phyloP scores from a whole-genome alignment of 768 basidiomycete species.

The Myochromella boudieri region DNA sequence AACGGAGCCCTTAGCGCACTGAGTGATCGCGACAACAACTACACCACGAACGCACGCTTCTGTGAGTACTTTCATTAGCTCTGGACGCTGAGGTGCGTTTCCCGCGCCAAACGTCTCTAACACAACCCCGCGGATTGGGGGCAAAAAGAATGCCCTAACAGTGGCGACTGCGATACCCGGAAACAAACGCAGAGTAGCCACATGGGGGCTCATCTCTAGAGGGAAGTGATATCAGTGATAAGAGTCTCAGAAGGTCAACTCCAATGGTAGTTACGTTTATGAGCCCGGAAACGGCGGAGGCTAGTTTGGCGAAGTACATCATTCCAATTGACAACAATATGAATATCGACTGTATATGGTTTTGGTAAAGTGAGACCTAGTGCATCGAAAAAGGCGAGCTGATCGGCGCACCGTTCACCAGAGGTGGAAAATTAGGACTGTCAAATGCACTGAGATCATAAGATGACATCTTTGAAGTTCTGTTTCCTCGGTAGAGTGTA shows the following conservation, averaged over 20 bases:
- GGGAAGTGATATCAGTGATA: slow-evolving; percentile 5
- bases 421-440: slow-evolving; percentile 80
- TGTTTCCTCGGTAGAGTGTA: slow-evolving; percentile 81
- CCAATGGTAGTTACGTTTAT: slow-evolving; percentile 55
- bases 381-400: neutral
- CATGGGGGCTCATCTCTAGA: slow-evolving; percentile 76
- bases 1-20: slow-evolving; percentile 86
- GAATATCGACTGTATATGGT: slow-evolving; percentile 69
- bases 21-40: slow-evolving; percentile 88
- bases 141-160: slow-evolving; percentile 71
- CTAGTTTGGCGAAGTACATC: slow-evolving; percentile 83
- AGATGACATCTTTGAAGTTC: slow-evolving; percentile 80
- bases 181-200: slow-evolving; percentile 82
- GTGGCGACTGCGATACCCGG: slow-evolving; percentile 82
- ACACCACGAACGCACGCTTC: slow-evolving; percentile 83
- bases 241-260: neutral
- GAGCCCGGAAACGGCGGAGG: slow-evolving; percentile 74
- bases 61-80: slow-evolving; percentile 73
- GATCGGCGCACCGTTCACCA: slow-evolving; percentile 68
- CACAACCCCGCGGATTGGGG: slow-evolving; percentile 78
- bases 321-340: slow-evolving; percentile 88
- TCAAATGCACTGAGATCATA: slow-evolving; percentile 82
- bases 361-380: slow-evolving; percentile 7
- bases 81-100: slow-evolving; percentile 83
- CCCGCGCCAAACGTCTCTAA: slow-evolving; percentile 93